Base-by-base conservation (phyloP, 2,329 filamentous ascomycete species). In the Talaromyces atroroseus region DNA sequence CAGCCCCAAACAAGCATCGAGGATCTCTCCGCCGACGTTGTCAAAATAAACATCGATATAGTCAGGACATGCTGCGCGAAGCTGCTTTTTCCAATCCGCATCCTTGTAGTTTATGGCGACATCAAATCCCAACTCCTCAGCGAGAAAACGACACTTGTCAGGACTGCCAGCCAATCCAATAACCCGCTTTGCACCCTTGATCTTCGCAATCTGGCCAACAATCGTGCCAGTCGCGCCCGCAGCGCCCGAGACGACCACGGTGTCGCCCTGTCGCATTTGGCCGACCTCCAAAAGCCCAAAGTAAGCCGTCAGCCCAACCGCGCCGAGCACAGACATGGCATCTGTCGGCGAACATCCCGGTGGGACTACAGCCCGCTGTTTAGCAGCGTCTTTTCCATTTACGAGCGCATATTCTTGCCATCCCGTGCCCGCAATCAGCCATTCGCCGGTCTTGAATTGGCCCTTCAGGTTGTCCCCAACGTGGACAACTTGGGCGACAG, bases 221-320 rank as follows among this genome's bases (percentile, higher is more conserved):
- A 92, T 82, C 65, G 82, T 87, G 1, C 89, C 89, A 0, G 89
- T 92, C 0, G 88, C 89, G 2, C 89, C 89, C 0, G 89, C 89
- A 1, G 89, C 89, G 6, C 87, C 88, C 8, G 84, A 88, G 0
- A 92, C 86, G 7, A 92, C 87, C 1, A 92, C 88, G 3, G 87
- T 84, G 61, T 92, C 87, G 4, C 87, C 87, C 0, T 80, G 70
- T 69, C 86, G 83, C 42, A 87, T 82, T 55, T 86, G 75, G 2
- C 83, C 88, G 47, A 92, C 81, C 55, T 87, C 80, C 29, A 82
- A 70, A 67, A 92, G 82, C 20, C 89, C 88, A 61, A 89, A 88
- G 73, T 89, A 92, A 1, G 88, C 88, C 0, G 89, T 92, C 60
- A 91, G 64, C 2, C 86, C 86, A 0, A 87, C 89, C 69, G 84